phyloP scores from a whole-genome alignment of 164 flowering plant species.

The Akebia trifoliata region DNA sequence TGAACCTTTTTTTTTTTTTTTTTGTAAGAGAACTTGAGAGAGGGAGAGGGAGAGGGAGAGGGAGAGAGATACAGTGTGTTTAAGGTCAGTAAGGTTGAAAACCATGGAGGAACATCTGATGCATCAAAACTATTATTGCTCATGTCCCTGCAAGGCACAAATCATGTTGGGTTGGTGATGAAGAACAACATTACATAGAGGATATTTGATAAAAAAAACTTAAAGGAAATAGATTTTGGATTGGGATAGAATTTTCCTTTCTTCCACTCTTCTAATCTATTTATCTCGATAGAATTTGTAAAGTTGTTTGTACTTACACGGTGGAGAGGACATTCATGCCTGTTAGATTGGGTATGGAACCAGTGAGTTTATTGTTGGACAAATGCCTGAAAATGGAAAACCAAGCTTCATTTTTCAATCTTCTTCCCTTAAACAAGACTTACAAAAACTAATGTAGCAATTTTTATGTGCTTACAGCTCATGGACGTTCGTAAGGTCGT shows the following conservation, averaged over 20 bases:
- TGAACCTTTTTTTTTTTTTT: neutral
- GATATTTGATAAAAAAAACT: neutral
- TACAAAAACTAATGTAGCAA: neutral
- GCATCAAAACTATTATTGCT: too few relatives aligned
- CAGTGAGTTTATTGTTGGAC: conserved; percentile 49
- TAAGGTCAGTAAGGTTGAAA: conserved; percentile 41
- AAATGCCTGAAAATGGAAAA: conserved; percentile 34
- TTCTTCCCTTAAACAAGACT: neutral
- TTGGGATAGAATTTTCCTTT: neutral
- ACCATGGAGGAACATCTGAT: conserved; percentile 60
- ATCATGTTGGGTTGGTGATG: too few relatives aligned
- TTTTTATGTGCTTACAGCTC: conserved; percentile 45
- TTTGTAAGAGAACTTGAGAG: conserved; percentile 6
- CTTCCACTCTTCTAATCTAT: neutral
- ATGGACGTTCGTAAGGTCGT: too few relatives aligned
- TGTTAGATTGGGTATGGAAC: conserved; percentile 50
- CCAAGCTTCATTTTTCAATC: neutral
- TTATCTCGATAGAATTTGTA: neutral
- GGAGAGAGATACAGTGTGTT: conserved; percentile 43
- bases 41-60: conserved; percentile 16
- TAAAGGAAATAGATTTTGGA: neutral
- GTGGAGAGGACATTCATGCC: conserved; percentile 41
- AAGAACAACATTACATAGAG: neutral
- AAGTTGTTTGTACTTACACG: conserved; percentile 39
- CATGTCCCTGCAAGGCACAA: too few relatives aligned